Conservation (phyloP, 768 basidiomycete genomes). For the Cystofilobasidium ferigula region DNA sequence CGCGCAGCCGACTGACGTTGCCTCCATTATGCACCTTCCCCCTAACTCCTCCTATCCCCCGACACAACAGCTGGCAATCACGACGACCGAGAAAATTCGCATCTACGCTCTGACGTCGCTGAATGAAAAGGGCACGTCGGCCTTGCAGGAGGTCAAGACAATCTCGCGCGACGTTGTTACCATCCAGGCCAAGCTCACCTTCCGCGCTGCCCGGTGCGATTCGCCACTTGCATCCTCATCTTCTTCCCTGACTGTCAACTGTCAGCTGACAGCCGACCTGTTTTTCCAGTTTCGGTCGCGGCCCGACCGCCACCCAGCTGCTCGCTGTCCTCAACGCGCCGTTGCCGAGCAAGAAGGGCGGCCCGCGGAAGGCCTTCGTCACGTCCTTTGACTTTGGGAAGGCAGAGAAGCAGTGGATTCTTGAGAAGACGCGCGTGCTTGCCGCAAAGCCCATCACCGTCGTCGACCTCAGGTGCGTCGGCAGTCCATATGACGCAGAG, state of each 20-base stretch:
- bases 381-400: constrained; percentile 2
- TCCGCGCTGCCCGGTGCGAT: constrained; percentile 36
- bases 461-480: constrained; percentile 69
- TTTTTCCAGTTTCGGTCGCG: constrained; percentile 19
- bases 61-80: constrained; percentile 36
- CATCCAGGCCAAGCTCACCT: constrained; percentile 26
- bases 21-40: neutral
- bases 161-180: constrained; percentile 17
- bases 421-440: constrained; percentile 58
- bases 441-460: constrained; percentile 71
- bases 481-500: neutral
- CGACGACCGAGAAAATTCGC: constrained; percentile 30
- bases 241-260: neutral
- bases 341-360: constrained; percentile 29
- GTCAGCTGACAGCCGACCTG: neutral
- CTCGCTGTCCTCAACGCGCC: constrained; percentile 36
- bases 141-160: constrained; percentile 11
- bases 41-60: too few relatives aligned
- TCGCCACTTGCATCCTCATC: neutral
- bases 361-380: constrained; percentile 32
- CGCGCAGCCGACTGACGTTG: neutral
- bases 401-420: constrained; percentile 44
- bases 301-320: constrained; percentile 29
- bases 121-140: constrained; percentile 12
- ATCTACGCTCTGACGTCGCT: constrained; percentile 28